Evolutionary conservation across 148 eudicot species (phyloP), one percentile per base, ranked within the genome.

Genomic region (Hydrangea macrophylla): DNA sequence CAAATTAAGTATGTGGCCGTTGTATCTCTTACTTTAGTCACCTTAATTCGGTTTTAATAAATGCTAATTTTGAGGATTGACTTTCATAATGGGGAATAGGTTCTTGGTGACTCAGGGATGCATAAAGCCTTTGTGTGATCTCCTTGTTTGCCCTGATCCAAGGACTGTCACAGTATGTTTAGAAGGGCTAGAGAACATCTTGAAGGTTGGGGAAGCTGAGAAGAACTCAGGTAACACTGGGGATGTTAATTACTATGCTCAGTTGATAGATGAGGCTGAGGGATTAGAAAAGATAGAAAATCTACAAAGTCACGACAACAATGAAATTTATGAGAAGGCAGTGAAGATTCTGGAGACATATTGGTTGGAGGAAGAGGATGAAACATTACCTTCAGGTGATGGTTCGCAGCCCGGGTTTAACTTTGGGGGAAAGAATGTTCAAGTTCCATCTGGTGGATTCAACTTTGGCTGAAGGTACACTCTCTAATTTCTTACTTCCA

Each of bases 111-210:
- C 59, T 75, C 88, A 89, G 67, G 88, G 88, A 9, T 89, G 96
- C 67, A 85, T 89, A 61, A 83, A 83, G 75, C 96, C 96, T 10
- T 73, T 89, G 63, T 89, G 96, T 74, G 96, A 89, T 80, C 80
- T 89, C 48, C 82, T 89, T 45, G 83, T 81, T 35, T 84, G 96
- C 80, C 96, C 92, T 64, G 96, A 89, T 72, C 92, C 96, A 45
- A 84, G 96, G 82, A 87, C 87, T 65, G 80, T 89, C 55, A 89
- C 82, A 40, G 90, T 89, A 40, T 84, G 90, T 67, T 72, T 86
- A 37, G 92, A 86, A 78, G 96, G 96, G 42, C 79, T 89, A 35
- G 92, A 86, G 74, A 88, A 89, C 82, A 89, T 87, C 68, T 80
- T 88, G 75, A 88, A 85, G 72, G 90, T 83, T 31, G 92, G 90